Conservation (phyloP, 2,329 filamentous ascomycete genomes). For the Pestalotiopsis sp. region DNA sequence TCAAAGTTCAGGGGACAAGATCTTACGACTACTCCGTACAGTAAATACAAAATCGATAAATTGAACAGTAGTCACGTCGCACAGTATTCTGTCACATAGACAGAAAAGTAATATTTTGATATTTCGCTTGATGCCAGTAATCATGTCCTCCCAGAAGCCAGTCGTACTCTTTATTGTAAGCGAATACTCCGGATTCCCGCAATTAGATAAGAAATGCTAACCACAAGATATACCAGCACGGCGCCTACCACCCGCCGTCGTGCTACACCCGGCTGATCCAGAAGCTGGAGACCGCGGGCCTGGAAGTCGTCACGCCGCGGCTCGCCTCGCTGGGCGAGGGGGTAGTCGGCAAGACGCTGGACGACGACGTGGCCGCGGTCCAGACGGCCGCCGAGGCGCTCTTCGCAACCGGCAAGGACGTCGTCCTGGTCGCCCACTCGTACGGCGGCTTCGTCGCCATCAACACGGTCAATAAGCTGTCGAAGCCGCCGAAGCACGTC, state of each 20-base stretch:
- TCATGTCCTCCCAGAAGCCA: background rate
- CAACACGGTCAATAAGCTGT: background rate
- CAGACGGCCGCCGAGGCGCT: background rate
- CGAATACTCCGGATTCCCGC: background rate
- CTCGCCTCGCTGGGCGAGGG: constrained; percentile 9
- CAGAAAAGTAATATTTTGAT: no score
- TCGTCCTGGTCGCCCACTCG: constrained; percentile 10
- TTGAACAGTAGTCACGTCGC: background rate
- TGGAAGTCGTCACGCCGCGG: constrained; percentile 6
- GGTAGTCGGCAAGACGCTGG: background rate
- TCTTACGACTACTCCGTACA: no score
- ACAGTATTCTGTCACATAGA: background rate
- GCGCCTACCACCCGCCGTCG: constrained; percentile 11
- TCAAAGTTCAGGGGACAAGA: no score
- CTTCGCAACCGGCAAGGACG: constrained; percentile 2
- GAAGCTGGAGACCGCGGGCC: background rate
- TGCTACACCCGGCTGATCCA: background rate
- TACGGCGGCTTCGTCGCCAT: constrained; percentile 8
- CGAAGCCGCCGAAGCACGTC: background rate
- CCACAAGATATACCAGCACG: background rate
- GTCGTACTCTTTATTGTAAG: background rate
- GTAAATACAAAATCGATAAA: no score
- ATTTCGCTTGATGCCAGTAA: background rate
- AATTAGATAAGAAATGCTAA: background rate
- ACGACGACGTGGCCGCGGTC: constrained; percentile 10